Evolutionary conservation across 306 rosid species (phyloP), one percentile per base, ranked within the genome.

Genomic region (Sphenostylis stenocarpa): DNA sequence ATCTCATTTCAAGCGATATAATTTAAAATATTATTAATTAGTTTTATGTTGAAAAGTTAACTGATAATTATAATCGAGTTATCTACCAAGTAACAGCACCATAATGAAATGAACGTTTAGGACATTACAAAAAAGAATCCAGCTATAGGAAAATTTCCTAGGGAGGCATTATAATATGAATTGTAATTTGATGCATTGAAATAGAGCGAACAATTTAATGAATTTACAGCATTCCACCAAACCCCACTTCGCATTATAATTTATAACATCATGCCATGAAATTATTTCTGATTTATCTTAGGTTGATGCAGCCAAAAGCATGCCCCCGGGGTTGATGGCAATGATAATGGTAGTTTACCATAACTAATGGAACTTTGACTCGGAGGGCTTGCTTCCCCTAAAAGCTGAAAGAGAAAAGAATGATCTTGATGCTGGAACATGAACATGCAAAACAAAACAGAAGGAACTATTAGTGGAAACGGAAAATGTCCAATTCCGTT

Each of bases 401-500:
- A 95, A 95, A 6, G 98, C 98, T 38, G 98, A 92, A 85, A 95
- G 97, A 68, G 98, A 95, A 86, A 95, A 95, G 96, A 95, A 95
- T 80, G 98, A 92, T 83, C 97, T 92, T 77, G 96, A 78, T 52
- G 86, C 98, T 90, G 92, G 75, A 84, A 90, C 84, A 84, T 66
- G 81, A 73, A 83, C 67, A 81, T 21, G 62, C 26, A 63, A 71
- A 67, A 69, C 56, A 69, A 36, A 77, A 36, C 36, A 67, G 17
- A 80, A 72, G 48, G 53, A 75, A 79, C 8, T 47, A 39, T 8
- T n/a, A 34, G 58, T 43, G 67, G 36, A 51, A 67, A 75, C 75
- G 23, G 63, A 33, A 71, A 67, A 68, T 65, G 44, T 56, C 49
- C 33, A 38, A 65, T 58, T 77, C 38, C 17, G 68, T 8, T 48